Base-by-base conservation (phyloP, 176 grass and related monocot genomes). In the Phoenix roebelenii region DNA sequence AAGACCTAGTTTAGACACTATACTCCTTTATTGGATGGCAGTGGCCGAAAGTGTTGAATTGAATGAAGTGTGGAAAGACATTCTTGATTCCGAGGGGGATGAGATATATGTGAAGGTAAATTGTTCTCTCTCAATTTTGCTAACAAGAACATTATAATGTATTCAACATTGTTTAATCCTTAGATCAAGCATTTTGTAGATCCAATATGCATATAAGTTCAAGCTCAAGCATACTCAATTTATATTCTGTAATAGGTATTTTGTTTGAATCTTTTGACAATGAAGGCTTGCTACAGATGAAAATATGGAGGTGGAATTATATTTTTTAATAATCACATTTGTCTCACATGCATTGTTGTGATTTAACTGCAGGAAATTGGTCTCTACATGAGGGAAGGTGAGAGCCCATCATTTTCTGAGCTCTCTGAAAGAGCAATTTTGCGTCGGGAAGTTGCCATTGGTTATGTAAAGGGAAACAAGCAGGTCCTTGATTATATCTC, bases 21-120 rank as follows among this genome's bases (percentile, higher is more conserved):
- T 23, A 15, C 7, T 55, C 12, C 6, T 12, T 17, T 24, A 52
- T 32, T 74, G 29, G 69, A 71, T 82, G 77, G 22, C 75, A 98
- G 93, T 98, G 80, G 87, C 93, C 23, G 79, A 85, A 79, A 83
- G 73, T 68, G 66, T 65, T 44, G 87, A 98, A 57, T 61, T 98
- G 66, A 98, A 85, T 74, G 84, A 71, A 75, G 93, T 98, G 23
- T 98, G 93, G 93, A 98, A 85, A 77, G 93, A 92, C 66, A 83
- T 98, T 76, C 76, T 98, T 52, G 54, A 92, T 66, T 76, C 93
- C 73, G 87, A 98, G 74, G 93, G 84, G 22, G 93, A 98, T 66
- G 93, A 98, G 66, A 98, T 98, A 70, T 98, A 97, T 71, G 74
- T 97, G 25, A 98, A 98, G 93, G 93, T 92, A 78, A 78, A 52